A percentile compares a stretch with the other conserved stretches of the same genome.
Evolutionary conservation across 2,329 filamentous ascomycete species (phyloP).

Genomic region (Monosporascus sp.): DNA sequence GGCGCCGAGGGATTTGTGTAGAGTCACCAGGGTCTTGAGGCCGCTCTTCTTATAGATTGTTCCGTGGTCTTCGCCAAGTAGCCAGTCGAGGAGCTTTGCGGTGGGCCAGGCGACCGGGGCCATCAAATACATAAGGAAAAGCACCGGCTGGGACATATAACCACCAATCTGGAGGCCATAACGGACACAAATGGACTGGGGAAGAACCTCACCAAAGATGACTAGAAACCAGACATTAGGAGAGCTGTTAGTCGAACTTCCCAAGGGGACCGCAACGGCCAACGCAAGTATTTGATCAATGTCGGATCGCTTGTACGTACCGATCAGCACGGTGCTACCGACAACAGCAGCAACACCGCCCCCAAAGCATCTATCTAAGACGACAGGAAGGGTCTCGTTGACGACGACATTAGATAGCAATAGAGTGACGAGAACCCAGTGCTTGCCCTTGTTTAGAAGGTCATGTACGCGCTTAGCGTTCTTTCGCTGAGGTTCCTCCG

Average conservation of each 20-base stretch:
- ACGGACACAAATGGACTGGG: conserved; percentile 92
- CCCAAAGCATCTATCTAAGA: conserved; percentile 87
- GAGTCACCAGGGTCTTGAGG: conserved; percentile 88
- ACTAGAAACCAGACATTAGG: conserved; percentile 49
- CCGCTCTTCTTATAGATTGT: conserved; percentile 98
- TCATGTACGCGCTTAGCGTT: conserved; percentile 78
- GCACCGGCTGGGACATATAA: conserved; percentile 84
- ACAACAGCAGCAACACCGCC: conserved; percentile 93
- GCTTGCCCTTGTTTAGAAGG: conserved; percentile 82
- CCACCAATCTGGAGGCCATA: conserved; percentile 94
- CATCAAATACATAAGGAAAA: conserved; percentile 86
- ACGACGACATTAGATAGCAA: conserved; percentile 95
- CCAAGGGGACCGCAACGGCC: too few species aligned
- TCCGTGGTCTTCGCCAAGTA: conserved; percentile 91
- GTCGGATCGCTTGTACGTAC: conserved; percentile 43
- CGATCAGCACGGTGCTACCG: conserved; percentile 88
- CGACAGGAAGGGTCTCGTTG: conserved; percentile 92
- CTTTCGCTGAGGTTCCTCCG: conserved; percentile 76
- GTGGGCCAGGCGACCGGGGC: conserved; percentile 89
- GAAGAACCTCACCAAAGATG: conserved; percentile 95
- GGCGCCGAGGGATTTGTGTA: conserved; percentile 87
- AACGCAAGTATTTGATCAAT: too few species aligned
- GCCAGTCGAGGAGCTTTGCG: conserved; percentile 87
- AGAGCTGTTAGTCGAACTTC: too few species aligned
- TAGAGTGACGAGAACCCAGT: conserved; percentile 95